phyloP scores from a whole-genome alignment of 2,329 filamentous ascomycete genomes.

The Aspergillus puulaauensis region DNA sequence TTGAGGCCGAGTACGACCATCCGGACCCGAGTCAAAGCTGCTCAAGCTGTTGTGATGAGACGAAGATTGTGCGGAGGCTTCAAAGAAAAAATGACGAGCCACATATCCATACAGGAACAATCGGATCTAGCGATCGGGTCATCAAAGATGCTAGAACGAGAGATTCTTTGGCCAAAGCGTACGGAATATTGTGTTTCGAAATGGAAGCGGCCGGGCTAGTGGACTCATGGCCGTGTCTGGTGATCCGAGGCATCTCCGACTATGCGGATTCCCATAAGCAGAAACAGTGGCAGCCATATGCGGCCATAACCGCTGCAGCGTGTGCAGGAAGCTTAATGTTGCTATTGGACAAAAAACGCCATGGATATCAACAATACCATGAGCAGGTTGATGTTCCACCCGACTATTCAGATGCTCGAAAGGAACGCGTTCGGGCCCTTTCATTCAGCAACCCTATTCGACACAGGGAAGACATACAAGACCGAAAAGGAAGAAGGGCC shows the following conservation, averaged over 20 bases:
- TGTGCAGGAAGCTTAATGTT: background rate
- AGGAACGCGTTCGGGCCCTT: no score
- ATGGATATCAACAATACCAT: no score
- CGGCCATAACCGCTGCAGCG: background rate
- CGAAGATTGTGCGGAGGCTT: no score
- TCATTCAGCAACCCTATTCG: no score
- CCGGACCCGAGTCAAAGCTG: background rate
- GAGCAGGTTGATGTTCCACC: no score
- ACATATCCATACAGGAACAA: background rate
- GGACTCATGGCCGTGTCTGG: background rate
- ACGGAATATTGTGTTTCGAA: background rate
- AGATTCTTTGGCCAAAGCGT: background rate
- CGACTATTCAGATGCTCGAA: no score
- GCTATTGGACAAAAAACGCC: no score
- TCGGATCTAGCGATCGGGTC: slow-evolving; percentile 1
- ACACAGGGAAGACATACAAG: no score
- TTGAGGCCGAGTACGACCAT: background rate
- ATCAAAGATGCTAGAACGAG: background rate
- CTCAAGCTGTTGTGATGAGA: no score
- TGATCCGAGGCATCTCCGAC: background rate
- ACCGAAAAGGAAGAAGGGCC: no score
- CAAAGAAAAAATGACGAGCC: background rate
- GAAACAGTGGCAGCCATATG: background rate
- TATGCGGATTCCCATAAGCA: background rate
- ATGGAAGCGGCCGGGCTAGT: background rate